Evolutionary conservation across 257 asterid genomes (phyloP).

Genomic region (Fraxinus cuspidata): DNA sequence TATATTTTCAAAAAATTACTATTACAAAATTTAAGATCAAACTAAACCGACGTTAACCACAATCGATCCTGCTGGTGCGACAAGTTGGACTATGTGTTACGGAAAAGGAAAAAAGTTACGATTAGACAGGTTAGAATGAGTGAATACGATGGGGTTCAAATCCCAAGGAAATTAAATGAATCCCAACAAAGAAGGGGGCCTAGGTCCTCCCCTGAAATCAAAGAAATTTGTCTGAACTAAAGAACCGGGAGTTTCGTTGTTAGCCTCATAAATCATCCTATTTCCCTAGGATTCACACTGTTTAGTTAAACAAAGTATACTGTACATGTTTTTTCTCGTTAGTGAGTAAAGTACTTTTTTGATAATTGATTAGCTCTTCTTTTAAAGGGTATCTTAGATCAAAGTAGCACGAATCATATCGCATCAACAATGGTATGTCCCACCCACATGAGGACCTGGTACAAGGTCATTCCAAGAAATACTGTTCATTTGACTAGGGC

Average conservation of each 20-base stretch:
- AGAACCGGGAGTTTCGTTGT: conserved; percentile 10
- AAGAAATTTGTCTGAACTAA: conserved; percentile 22
- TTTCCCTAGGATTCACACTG: conserved; percentile 21
- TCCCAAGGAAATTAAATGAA: conserved; percentile 35
- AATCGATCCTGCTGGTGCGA: too few relatives aligned
- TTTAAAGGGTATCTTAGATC: conserved; percentile 7
- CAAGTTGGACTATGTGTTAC: neutral
- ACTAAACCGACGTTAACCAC: too few relatives aligned
- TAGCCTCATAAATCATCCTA: conserved; percentile 9
- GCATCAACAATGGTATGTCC: neutral
- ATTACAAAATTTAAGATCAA: too few relatives aligned
- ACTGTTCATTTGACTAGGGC: too few relatives aligned
- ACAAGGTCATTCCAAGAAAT: neutral
- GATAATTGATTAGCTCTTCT: conserved; percentile 23
- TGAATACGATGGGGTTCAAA: conserved; percentile 28
- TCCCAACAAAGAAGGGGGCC: conserved; percentile 22
- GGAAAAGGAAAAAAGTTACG: neutral
- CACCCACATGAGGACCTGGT: neutral
- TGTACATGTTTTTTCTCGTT: conserved; percentile 27
- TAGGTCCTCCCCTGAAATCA: conserved; percentile 27
- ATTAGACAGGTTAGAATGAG: conserved; percentile 32
- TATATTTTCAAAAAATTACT: too few relatives aligned
- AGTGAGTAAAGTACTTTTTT: conserved; percentile 23
- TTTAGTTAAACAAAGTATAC: conserved; percentile 3
- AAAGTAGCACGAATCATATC: too few relatives aligned